Evolutionary conservation across 2,329 filamentous ascomycete genomes (phyloP).

Genomic region (Paracamarosporium sp.): DNA sequence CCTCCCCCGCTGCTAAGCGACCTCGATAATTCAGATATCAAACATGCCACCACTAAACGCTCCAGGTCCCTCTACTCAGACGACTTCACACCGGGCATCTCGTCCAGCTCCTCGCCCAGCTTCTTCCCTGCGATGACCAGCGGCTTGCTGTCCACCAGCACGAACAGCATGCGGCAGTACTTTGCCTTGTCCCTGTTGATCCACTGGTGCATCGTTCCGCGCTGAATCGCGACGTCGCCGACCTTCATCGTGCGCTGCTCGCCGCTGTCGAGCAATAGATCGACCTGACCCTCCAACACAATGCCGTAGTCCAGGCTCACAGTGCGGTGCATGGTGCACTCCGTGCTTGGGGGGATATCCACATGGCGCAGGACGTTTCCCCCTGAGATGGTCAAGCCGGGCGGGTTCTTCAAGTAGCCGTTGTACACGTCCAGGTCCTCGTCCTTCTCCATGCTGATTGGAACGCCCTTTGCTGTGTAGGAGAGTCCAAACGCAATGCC

Average conservation of each 20-base stretch:
- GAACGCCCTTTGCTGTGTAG: conserved; percentile 58
- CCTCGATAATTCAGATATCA: not conserved
- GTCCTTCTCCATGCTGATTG: conserved; percentile 54
- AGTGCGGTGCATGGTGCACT: conserved; percentile 50
- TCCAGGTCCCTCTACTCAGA: conserved; percentile 31
- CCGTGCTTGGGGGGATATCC: conserved; percentile 44
- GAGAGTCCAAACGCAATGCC: conserved; percentile 57
- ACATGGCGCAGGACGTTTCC: conserved; percentile 56
- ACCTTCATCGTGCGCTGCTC: conserved; percentile 45
- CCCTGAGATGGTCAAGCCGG: conserved; percentile 57
- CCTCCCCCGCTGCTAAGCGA: not conserved
- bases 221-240: conserved; percentile 48
- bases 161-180: conserved; percentile 47
- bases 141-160: conserved; percentile 45
- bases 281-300: conserved; percentile 48
- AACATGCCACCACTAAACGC: not conserved
- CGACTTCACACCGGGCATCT: conserved; percentile 44
- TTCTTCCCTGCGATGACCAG: conserved; percentile 38
- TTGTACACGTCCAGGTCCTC: conserved; percentile 57
- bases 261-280: conserved; percentile 47
- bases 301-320: conserved; percentile 49
- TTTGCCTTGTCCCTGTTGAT: conserved; percentile 42
- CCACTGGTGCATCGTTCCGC: conserved; percentile 50
- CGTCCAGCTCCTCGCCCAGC: conserved; percentile 42
- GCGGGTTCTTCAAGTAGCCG: conserved; percentile 51